Base-by-base conservation (phyloP, 768 basidiomycete species). In the Mrakia blollopis region DNA sequence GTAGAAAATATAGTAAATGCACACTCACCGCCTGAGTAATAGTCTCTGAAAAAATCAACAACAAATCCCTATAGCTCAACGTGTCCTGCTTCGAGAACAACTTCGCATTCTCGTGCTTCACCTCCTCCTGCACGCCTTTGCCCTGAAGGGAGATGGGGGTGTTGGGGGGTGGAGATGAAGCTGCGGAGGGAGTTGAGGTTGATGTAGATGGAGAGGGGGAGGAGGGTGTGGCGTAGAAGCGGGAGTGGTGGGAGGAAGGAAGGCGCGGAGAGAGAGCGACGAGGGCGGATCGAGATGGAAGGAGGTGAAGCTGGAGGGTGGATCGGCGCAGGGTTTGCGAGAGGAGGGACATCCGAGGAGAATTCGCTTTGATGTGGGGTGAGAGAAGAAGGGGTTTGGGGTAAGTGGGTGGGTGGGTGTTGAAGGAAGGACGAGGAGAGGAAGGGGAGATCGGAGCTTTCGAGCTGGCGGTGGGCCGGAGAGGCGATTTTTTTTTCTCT, bases 11-110 rank as follows among this genome's bases (percentile, higher is more conserved):
- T 16, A 23, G 5, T 52, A n/a, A n/a, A n/a, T n/a, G n/a, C 50
- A 9, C 18, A 68, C 65, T 68, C 65, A 68, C 65, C 65, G 65
- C 65, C 18, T 68, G 25, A 21, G 65, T 68, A 14, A 68, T 23
- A 35, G 65, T 68, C 65, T 68, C 39, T 11, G 37, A 39, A n/a
- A 68, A 68, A 1, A 68, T 25, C 39, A 18, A 2, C 2, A 68
- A 23, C 65, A 68, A 37, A 0, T 68, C 65, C 39, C 65, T 35
- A 41, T 68, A 68, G 37, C 65, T 68, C 35, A 39, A 23, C 39
- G 65, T 68, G 9, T 41, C 37, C 65, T 18, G 21, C 10, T 39
- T 39, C 21, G 37, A 39, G 65, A 37, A 68, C 39, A 68, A 16
- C 65, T 68, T 39, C 0, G 65, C 39, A 23, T 68, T 68, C 35